Conservation (phyloP, 306 rosid genomes). For the Malus asiatica region DNA sequence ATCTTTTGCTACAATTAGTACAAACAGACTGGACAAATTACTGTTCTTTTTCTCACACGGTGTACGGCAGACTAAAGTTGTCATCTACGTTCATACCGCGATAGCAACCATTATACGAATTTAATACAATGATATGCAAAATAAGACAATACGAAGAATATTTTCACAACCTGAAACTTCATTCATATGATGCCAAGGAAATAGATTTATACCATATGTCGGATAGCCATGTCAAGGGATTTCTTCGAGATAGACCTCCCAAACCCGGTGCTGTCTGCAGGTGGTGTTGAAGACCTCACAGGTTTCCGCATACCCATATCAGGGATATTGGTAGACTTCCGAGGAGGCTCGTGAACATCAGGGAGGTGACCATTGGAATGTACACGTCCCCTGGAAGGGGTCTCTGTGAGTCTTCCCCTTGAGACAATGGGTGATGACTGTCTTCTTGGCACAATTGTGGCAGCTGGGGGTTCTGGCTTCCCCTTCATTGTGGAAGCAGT, state of each 20-base stretch:
- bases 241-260: constrained; percentile 93
- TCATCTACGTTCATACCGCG: no score
- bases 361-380: constrained; percentile 53
- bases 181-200: background rate
- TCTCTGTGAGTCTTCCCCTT: constrained; percentile 75
- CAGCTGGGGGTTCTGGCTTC: constrained; percentile 47
- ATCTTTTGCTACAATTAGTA: background rate
- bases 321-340: constrained; percentile 46
- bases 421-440: constrained; percentile 62
- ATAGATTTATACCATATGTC: constrained; percentile 70
- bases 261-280: constrained; percentile 72
- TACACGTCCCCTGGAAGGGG: constrained; percentile 51
- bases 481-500: constrained; percentile 40
- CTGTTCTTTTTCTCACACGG: no score
- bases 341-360: constrained; percentile 52
- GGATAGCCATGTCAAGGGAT: constrained; percentile 93
- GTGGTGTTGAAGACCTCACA: constrained; percentile 51
- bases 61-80: no score
- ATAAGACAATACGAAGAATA: background rate
- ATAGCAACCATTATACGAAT: background rate
- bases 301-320: constrained; percentile 62
- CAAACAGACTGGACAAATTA: background rate
- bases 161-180: background rate
- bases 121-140: background rate
- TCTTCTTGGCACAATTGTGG: constrained; percentile 50